Base-by-base conservation (phyloP, 768 basidiomycete species). In the Boletus sp. region DNA sequence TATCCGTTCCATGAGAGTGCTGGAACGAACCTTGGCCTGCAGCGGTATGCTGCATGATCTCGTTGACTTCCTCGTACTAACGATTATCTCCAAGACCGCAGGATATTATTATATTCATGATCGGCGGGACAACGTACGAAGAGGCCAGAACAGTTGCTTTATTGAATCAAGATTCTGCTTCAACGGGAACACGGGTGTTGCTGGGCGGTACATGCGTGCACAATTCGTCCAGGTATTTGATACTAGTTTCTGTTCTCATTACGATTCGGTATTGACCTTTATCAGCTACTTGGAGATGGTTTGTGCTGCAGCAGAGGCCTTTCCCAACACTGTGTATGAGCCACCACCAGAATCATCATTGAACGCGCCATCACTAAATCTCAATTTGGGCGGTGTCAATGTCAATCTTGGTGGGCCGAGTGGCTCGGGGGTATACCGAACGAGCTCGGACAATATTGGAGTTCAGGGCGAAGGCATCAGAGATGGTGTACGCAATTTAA, bases 101-200 rank as follows among this genome's bases (percentile, higher is more conserved):
- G 62, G 96, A 98, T 70, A 83, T 98, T 42, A 97, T 99, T 54
- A 77, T 99, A 54, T 99, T 98, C 73, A 88, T 99, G 76, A 84
- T 98, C 55, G 97, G 97, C 29, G 97, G 97, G 0, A 85, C 93
- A 29, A 98, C 97, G 0, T 98, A 97, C 64, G 95, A 93, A 69
- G 97, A 99, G 71, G 93, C 93, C 0, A 79, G 92, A 58, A 80
- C 88, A 0, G 81, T 98, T 13, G 82, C 92, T 7, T 73, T 93
- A 45, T 77, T 96, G 59, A 99, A 98, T 67, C 89, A 94, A 67
- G 92, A 93, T 60, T 76, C 84, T 15, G 68, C 76, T 30, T 71
- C 75, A 21, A 78, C 83, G 14, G 88, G 88, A 1, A 84, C 86
- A 19, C 79, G 94, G 33, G 74, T 98, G 39, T 70, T 99, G 4